Conservation (phyloP, 2,329 filamentous ascomycete genomes). For the Chalaropsis ovoidea region DNA sequence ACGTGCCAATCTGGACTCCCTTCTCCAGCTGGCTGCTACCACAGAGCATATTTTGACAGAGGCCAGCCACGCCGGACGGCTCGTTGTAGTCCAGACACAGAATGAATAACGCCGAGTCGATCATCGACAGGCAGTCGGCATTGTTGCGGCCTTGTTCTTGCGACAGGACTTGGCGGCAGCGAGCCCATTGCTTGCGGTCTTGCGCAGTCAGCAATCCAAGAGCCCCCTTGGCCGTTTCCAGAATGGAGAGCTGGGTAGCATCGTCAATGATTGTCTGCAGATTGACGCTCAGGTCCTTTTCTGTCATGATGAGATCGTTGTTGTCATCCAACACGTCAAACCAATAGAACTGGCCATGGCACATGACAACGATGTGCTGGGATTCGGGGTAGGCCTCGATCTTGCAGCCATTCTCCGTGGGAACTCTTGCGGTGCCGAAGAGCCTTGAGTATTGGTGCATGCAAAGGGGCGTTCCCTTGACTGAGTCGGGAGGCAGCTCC, state of each 20-base stretch:
- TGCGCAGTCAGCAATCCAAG: slow-evolving; percentile 90
- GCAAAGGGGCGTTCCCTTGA: slow-evolving; percentile 75
- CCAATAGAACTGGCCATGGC: slow-evolving; percentile 96
- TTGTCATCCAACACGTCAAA: slow-evolving; percentile 95
- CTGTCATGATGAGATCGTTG: slow-evolving; percentile 91
- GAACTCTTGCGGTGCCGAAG: slow-evolving; percentile 89
- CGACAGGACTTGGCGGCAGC: slow-evolving; percentile 75
- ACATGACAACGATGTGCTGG: slow-evolving; percentile 86
- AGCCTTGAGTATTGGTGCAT: slow-evolving; percentile 98
- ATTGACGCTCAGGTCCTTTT: slow-evolving; percentile 85
- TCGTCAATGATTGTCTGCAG: slow-evolving; percentile 87
- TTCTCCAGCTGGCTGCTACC: slow-evolving; percentile 84
- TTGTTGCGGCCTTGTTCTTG: slow-evolving; percentile 85
- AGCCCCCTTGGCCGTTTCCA: slow-evolving; percentile 90
- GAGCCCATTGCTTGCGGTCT: slow-evolving; percentile 93
- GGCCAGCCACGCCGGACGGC: slow-evolving; percentile 63
- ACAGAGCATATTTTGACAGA: slow-evolving; percentile 98
- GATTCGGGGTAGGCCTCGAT: slow-evolving; percentile 91
- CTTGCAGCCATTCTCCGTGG: slow-evolving; percentile 87
- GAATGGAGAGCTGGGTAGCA: slow-evolving; percentile 76
- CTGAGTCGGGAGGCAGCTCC: slow-evolving; percentile 78
- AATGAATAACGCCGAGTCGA: slow-evolving; percentile 87
- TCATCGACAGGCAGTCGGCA: slow-evolving; percentile 86
- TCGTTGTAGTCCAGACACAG: slow-evolving; percentile 90
- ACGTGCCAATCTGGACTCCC: slow-evolving; percentile 92